These are phyloP conservation scores for Remersonia thermophila DNA, from an alignment of 2,329 filamentous ascomycete species.

Conservation along the genomic window DNA sequence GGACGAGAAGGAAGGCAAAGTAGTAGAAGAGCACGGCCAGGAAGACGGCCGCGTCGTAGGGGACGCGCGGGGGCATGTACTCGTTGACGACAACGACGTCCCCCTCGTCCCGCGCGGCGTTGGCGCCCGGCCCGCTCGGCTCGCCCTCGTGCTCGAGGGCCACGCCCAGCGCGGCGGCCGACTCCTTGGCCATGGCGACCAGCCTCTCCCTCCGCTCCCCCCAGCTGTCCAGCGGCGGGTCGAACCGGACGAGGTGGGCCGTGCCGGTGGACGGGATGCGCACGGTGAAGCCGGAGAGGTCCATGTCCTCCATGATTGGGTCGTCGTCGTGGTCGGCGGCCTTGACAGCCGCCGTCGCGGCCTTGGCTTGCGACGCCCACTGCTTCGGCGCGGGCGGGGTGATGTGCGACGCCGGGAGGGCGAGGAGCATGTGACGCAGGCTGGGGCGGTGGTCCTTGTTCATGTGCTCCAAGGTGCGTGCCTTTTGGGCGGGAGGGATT, in stretches of 20 bases:
- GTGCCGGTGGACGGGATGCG: slow-evolving; percentile 31
- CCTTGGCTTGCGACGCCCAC: slow-evolving; percentile 6
- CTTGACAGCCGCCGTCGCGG: slow-evolving; percentile 31
- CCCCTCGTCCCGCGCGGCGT: slow-evolving; percentile 30
- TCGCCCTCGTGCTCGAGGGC: slow-evolving; percentile 24
- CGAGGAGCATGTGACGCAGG: slow-evolving; percentile 55
- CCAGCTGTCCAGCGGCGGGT: slow-evolving; percentile 57
- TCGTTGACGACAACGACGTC: slow-evolving; percentile 24
- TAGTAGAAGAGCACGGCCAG: slow-evolving; percentile 42
- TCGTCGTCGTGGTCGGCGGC: slow-evolving; percentile 14
- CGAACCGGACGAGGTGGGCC: slow-evolving; percentile 46
- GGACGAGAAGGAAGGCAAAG: slow-evolving; percentile 34
- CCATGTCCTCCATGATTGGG: slow-evolving; percentile 48
- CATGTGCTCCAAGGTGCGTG: slow-evolving; percentile 62
- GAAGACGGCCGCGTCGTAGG: slow-evolving; percentile 41
- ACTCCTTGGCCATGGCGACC: slow-evolving; percentile 53
- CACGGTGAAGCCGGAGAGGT: slow-evolving; percentile 50
- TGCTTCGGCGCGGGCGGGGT: slow-evolving; percentile 40
- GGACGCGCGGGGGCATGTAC: slow-evolving; percentile 29
- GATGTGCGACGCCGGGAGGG: slow-evolving; percentile 39
- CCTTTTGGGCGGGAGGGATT: slow-evolving; percentile 15
- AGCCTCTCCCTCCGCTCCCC: slow-evolving; percentile 57
- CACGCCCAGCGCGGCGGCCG: slow-evolving; percentile 48
- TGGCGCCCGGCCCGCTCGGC: slow-evolving; percentile 18
- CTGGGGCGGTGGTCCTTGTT: slow-evolving; percentile 69